Percentiles rank a stretch among this genome's conserved stretches.
These are phyloP conservation scores for Gnomoniopsis sp. DNA, from an alignment of 2,329 filamentous ascomycete genomes.

Conservation along the genomic window DNA sequence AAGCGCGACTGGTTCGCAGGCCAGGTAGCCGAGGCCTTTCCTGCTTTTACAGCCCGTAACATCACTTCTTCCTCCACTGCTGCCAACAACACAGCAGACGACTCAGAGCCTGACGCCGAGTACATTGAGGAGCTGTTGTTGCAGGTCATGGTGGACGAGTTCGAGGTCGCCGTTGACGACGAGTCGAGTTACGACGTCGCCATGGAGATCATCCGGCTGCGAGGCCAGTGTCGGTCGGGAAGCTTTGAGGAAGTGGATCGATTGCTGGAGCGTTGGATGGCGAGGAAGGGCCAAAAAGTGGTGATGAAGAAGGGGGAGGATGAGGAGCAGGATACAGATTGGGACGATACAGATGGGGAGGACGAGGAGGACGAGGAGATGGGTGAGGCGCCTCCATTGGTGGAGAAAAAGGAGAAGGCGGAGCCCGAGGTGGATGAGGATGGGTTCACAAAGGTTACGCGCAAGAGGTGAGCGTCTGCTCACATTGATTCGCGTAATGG, in stretches of 20 bases:
- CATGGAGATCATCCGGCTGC: constrained; percentile 65
- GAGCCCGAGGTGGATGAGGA: constrained; percentile 76
- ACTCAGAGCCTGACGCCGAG: constrained; percentile 61
- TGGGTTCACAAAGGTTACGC: constrained; percentile 73
- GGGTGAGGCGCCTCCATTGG: constrained; percentile 64
- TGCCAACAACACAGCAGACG: constrained; percentile 22
- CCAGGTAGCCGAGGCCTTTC: constrained; percentile 77
- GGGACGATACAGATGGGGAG: constrained; percentile 50
- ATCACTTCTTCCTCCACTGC: constrained; percentile 25
- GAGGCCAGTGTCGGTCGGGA: constrained; percentile 61
- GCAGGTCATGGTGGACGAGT: constrained; percentile 93
- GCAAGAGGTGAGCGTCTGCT: constrained; percentile 57
- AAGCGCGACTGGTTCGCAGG: constrained; percentile 98
- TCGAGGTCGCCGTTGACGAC: constrained; percentile 89
- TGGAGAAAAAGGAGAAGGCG: constrained; percentile 57
- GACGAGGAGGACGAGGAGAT: constrained; percentile 56
- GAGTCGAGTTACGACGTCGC: constrained; percentile 76
- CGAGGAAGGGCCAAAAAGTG: constrained; percentile 57
- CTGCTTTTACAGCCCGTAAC: constrained; percentile 52
- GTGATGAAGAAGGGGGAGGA: constrained; percentile 55
- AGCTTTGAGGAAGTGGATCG: constrained; percentile 62
- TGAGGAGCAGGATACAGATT: constrained; percentile 57
- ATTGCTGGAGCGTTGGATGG: constrained; percentile 62
- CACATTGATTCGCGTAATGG: constrained; percentile 6
- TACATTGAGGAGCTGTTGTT: constrained; percentile 83